phyloP scores from a whole-genome alignment of 2,329 filamentous ascomycete species.

The Botryotinia convoluta region DNA sequence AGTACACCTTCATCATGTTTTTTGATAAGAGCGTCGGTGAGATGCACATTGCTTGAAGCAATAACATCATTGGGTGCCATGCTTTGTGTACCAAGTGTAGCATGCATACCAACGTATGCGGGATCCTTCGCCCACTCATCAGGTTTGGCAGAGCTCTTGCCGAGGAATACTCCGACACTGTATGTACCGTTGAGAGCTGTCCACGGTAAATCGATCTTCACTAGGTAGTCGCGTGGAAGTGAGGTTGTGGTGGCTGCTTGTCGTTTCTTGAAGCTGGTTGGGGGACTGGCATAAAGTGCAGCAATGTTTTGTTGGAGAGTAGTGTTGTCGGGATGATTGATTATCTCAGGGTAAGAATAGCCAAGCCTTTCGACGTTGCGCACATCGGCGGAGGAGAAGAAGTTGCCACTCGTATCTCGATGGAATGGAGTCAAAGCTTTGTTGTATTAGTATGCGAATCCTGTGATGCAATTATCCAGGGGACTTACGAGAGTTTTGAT shows the following conservation, averaged over 20 bases:
- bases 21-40: constrained; percentile 39
- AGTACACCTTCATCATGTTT: constrained; percentile 33
- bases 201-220: constrained; percentile 37
- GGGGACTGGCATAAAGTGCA: constrained; percentile 4
- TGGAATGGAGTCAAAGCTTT: constrained; percentile 60
- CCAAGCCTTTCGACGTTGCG: constrained; percentile 48
- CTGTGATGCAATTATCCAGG: no score
- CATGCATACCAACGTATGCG: constrained; percentile 17
- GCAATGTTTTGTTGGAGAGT: constrained; percentile 19
- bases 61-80: constrained; percentile 22
- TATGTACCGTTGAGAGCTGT: constrained; percentile 37
- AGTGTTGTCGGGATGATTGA: constrained; percentile 6
- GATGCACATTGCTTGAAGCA: constrained; percentile 40
- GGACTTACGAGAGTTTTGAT: constrained; percentile 13
- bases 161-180: constrained; percentile 39
- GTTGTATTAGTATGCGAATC: background rate
- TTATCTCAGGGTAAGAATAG: constrained; percentile 67
- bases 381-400: constrained; percentile 11
- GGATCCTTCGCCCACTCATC: constrained; percentile 21
- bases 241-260: constrained; percentile 1
- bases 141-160: constrained; percentile 33
- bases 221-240: constrained; percentile 37
- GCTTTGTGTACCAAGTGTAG: constrained; percentile 1
- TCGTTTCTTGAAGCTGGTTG: background rate
- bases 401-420: constrained; percentile 35